Base-by-base conservation (phyloP, 129 eudicot genomes). In the Solidago caesia region DNA sequence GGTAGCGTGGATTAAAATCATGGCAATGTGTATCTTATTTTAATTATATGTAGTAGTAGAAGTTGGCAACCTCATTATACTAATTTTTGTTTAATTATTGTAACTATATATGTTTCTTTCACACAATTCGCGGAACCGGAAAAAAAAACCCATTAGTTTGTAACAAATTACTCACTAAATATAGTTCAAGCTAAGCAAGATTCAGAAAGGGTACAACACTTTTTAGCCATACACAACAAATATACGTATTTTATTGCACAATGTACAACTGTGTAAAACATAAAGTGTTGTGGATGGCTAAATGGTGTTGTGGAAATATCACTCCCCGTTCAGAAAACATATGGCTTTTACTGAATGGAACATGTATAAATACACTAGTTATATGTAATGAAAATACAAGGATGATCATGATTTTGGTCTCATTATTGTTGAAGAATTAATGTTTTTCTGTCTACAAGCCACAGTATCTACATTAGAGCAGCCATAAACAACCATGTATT, bases 1-100 rank as follows among this genome's bases (percentile, higher is more conserved):
- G 70, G 70, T 63, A 11, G 77, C 73, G 60, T 71, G 77, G 72
- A 78, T 72, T 78, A 10, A 64, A 78, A 78, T 51, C 52, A 78
- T 70, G 71, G 82, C 66, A 77, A 78, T 70, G 41, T 8, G 5
- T 47, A 21, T 29, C 71, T 59, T 77, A 7, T 58, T 8, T 11
- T 70, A 41, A 61, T 51, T 77, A 70, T 77, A 21, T 21, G 21
- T 21, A 21, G 56, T 61, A 70, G 77, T 63, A 33, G 39, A 33
- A 52, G 81, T 77, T 78, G 76, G 75, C 39, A 57, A 76, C 48
- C 72, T 67, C 80, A 57, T 67, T 56, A 68, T 58, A 8, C 46
- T 39, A 52, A 29, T 3, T 57, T 21, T 25, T 16, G 13, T 33
- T 5, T 63, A 39, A 39, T 39, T 33, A 39, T 63, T 2, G 7